Base-by-base conservation (phyloP, 768 basidiomycete species). In the Kockovaella imperatae region DNA sequence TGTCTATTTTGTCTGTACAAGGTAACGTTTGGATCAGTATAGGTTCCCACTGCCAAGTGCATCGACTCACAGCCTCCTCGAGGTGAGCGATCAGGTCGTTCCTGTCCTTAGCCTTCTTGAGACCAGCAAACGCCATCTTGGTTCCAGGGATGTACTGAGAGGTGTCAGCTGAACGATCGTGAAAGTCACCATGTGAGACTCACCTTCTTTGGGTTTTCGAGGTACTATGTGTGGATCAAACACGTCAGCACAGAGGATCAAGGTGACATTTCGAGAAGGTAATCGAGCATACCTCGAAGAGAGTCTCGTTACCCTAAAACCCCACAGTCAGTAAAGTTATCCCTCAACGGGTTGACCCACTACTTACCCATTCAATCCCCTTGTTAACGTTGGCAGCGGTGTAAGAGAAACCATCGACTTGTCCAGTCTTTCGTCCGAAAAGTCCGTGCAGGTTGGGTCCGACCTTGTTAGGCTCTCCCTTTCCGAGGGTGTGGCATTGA, bases 61-160 rank as follows among this genome's bases (percentile, higher is more conserved):
- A n/a, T n/a, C n/a, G 31, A 58, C 64, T 62, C 35, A 60, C 61
- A 43, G 53, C 59, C 40, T 59, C 57, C 8, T 34, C 54, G 25
- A 63, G 53, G 47, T 67, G 53, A 50, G 89, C 81, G 66, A 96
- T 79, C 64, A 97, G 82, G 75, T 97, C 91, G 70, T 82, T 86
- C 75, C 91, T 83, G 73, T 96, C 91, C 79, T 90, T 88, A 8
- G 87, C 87, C 81, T 96, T 97, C 83, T 96, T 97, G 71, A 97
- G 75, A 65, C 93, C 93, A 57, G 90, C 89, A 62, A 95, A 96
- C 49, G 90, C 91, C 91, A 96, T 96, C 77, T 93, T 95, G 42
- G 91, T 95, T 40, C 91, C 90, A 50, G 46, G 21, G 24, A 52
- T 45, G 50, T 45, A 52, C 45, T 46, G 45, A 7, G 25, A 5